Evolutionary conservation across 208 protist genomes (phyloP), one percentile per base, ranked within the genome.

Genomic region (Trypanosoma cruzi): DNA sequence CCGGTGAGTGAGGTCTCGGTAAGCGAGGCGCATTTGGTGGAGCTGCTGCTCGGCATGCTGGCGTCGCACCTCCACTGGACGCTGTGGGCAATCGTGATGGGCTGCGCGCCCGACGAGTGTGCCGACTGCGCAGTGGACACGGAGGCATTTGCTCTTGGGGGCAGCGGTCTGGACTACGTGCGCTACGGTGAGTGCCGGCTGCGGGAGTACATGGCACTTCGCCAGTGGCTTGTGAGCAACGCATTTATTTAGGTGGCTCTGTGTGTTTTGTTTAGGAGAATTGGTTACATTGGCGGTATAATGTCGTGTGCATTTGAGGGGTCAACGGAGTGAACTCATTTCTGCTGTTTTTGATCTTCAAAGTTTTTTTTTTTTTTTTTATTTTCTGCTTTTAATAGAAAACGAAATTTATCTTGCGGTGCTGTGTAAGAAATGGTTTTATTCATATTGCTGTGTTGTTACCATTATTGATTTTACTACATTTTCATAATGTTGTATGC

Each of bases 161-260:
- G 86, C 54, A 92, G 89, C 58, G 89, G 89, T 1, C 74, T 95
- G 16, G 86, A 95, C 58, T 95, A 95, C 79, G 72, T 93, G 49
- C 74, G 61, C 49, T 95, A 95, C 75, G 86, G 86, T 52, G 84
- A 92, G 50, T 87, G 83, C 59, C 82, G 89, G 18, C 73, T 95
- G 58, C 77, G 77, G 66, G 89, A 95, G 73, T 95, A 92, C 77
- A 46, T 89, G 29, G 77, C 73, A 48, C 75, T 95, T 54, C 87
- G 89, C 63, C 52, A 72, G 10, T 95, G 86, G 87, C 72, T 95
- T 71, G 36, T 63, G n/a, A 64, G 83, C 26, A 72, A 75, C 50
- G 34, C 70, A 50, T 55, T 94, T 2, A 65, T 94, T 4, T 82
- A 32, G 49, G 28, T 1, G 20, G 48, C 8, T 14, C 40, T 4